phyloP scores from a whole-genome alignment of 2,329 filamentous ascomycete species.

The Beauveria sp. region DNA sequence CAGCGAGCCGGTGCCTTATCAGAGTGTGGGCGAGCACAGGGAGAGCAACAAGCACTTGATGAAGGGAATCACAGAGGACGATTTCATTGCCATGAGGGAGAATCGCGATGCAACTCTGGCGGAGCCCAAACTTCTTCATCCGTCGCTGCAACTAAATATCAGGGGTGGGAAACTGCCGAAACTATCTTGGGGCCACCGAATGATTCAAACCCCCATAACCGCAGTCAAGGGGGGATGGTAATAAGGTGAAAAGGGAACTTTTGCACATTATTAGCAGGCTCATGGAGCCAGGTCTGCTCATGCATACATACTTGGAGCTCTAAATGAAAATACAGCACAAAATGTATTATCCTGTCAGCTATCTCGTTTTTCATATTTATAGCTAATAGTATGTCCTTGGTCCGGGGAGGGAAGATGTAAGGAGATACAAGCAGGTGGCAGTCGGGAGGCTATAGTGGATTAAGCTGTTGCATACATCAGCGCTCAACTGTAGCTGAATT shows the following conservation, averaged over 20 bases:
- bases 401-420: too few species aligned
- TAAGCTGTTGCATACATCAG: too few species aligned
- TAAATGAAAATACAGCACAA: too few species aligned
- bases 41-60: constrained; percentile 36
- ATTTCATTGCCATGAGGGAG: constrained; percentile 33
- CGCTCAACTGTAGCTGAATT: too few species aligned
- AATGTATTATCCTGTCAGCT: too few species aligned
- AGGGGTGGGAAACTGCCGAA: constrained; percentile 38
- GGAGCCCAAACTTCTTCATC: constrained; percentile 37
- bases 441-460: too few species aligned
- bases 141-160: constrained; percentile 42
- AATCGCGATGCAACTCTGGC: constrained; percentile 32
- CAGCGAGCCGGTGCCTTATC: constrained; percentile 26
- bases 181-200: constrained; percentile 13
- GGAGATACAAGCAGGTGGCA: too few species aligned
- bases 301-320: too few species aligned
- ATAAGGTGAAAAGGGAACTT: too few species aligned
- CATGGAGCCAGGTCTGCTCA: too few species aligned
- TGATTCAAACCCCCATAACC: background rate
- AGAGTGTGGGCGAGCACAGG: constrained; percentile 35
- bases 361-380: too few species aligned
- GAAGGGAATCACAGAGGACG: constrained; percentile 27
- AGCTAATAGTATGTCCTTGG: too few species aligned
- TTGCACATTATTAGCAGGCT: background rate
- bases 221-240: background rate